Percentiles rank a stretch among this genome's conserved stretches.
These are phyloP conservation scores for Zasmidium citrigriseum DNA, from an alignment of 2,329 filamentous ascomycete species.

Conservation along the genomic window DNA sequence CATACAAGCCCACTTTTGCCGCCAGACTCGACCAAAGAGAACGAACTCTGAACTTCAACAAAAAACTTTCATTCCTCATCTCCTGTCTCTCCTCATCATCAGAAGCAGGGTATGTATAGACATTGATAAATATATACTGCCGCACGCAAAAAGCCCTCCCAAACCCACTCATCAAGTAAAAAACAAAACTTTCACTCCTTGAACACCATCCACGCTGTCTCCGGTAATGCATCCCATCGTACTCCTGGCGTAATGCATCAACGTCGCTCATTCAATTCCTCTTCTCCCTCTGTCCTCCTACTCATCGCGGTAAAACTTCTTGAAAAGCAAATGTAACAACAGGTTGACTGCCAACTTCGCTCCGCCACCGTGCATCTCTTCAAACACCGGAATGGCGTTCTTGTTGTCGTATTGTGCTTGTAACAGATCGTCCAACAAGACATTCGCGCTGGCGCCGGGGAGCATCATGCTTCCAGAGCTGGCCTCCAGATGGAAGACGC, in stretches of 20 bases:
- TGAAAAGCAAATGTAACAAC: constrained; percentile 93
- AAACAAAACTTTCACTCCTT: background rate
- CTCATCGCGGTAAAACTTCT: constrained; percentile 81
- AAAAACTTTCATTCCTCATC: too few relatives aligned
- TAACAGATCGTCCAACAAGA: constrained; percentile 89
- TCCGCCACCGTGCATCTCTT: constrained; percentile 49
- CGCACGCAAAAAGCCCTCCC: background rate
- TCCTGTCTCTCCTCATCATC: too few relatives aligned
- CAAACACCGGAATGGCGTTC: constrained; percentile 94
- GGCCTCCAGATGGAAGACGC: constrained; percentile 90
- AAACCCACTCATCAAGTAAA: background rate
- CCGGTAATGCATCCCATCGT: too few relatives aligned
- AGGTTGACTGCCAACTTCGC: constrained; percentile 94
- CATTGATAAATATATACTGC: background rate
- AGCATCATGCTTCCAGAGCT: constrained; percentile 92
- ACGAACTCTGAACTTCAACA: too few relatives aligned
- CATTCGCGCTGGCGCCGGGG: constrained; percentile 82
- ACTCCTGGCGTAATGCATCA: background rate
- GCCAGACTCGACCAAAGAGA: too few relatives aligned
- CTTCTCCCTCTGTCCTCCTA: constrained; percentile 3
- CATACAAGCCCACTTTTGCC: too few relatives aligned
- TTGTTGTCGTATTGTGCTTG: constrained; percentile 97
- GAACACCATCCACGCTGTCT: background rate
- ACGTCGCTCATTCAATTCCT: background rate
- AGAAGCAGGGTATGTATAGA: background rate